These are phyloP conservation scores for Monascus ruber DNA, from an alignment of 2,329 filamentous ascomycete species.

Conservation along the genomic window DNA sequence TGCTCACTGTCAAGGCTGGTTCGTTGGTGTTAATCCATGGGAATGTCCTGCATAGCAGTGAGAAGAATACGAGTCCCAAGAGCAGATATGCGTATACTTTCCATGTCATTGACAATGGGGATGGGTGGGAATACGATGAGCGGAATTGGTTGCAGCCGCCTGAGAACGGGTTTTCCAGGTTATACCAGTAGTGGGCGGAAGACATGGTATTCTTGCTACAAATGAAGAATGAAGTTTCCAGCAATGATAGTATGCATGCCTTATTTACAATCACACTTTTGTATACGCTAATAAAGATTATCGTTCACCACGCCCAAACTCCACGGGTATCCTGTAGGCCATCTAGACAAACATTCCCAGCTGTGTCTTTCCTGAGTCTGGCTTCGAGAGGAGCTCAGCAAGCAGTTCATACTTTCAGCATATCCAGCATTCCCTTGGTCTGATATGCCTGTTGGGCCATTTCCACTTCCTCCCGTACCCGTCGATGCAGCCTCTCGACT, in stretches of 20 bases:
- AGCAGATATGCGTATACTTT: conserved; percentile 95
- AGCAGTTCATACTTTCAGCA: conserved; percentile 37
- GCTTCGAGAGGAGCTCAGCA: not conserved
- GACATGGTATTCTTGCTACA: not conserved
- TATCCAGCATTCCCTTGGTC: conserved; percentile 80
- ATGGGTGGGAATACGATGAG: conserved; percentile 59
- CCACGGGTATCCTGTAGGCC: conserved; percentile 4
- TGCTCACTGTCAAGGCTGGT: conserved; percentile 82
- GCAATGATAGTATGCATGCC: no score
- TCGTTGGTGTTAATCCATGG: conserved; percentile 90
- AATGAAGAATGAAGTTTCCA: not conserved
- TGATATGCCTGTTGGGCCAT: conserved; percentile 71
- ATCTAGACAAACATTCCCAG: not conserved
- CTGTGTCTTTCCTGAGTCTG: no score
- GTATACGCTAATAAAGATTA: conserved; percentile 7
- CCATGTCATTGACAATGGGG: conserved; percentile 80
- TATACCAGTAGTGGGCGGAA: conserved; percentile 31
- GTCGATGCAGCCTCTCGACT: conserved; percentile 56
- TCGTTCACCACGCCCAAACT: conserved; percentile 6
- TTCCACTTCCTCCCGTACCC: conserved; percentile 68
- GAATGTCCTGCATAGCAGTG: conserved; percentile 90
- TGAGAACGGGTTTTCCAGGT: conserved; percentile 61
- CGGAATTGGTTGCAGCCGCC: conserved; percentile 91
- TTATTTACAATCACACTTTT: conserved; percentile 4
- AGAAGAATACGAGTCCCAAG: conserved; percentile 76